Evolutionary conservation across 1,139 yeast genomes (phyloP), one percentile per base, ranked within the genome.

Genomic region (Yamadazyma siamensis): DNA sequence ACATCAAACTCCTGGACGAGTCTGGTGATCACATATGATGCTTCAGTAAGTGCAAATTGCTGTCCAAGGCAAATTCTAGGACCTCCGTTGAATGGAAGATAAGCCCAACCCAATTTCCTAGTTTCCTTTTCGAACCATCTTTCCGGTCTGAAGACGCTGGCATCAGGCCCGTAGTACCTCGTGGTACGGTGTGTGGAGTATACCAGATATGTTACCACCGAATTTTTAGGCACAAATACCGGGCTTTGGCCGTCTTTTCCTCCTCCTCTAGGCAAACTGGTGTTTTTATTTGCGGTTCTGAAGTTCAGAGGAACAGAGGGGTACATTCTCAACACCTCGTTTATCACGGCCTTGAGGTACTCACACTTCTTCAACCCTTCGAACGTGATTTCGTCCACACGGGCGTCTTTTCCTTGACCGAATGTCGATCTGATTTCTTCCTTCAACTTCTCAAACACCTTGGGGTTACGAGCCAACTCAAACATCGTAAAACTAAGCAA

Each of bases 21-120:
- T 31, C 76, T 53, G 20, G 57, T 60, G 22, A 67, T 36, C 10
- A 64, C 59, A 35, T 68, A 71, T 3, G 69, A 58, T 1, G 73
- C 68, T 46, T 73, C 78, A n/a, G 76, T 69, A 35, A 72, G 60
- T 1, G 76, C 77, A 49, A 67, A 68, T 46, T 70, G 77, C 49
- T 71, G 77, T 12, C 77, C 78, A 26, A 71, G 54, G 42, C 78
- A 72, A 32, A 71, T 71, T 32, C 78, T 56, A 10, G 78, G 77
- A 2, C 78, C 78, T 23, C 77, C 78, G 37, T 71, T 72, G 54
- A 71, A 71, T 4, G 76, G 75, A 16, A 71, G 46, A 44, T 54
- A 71, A 12, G 63, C 66, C 75, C 75, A 71, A 15, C 65, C 41
- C 20, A 38, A 28, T 15, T 36, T 38, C 33, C 50, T 55, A 17